Evolutionary conservation across 169 alveolate species (phyloP).

Genomic region (Plasmodium gonderi): DNA sequence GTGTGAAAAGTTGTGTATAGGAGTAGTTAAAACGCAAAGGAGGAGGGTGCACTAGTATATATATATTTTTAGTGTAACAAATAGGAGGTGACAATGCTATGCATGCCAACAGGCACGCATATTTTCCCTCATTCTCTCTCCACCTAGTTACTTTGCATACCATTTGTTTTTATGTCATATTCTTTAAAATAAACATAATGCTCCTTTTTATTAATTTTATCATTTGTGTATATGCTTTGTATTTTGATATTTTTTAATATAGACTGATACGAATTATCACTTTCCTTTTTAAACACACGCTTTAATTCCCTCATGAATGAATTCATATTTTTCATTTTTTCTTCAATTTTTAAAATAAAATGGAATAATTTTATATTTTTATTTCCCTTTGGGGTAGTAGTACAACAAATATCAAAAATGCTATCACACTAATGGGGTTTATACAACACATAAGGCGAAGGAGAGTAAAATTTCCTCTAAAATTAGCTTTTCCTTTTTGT

Average conservation of each 20-base stretch:
- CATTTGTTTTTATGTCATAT: slow-evolving; percentile 55
- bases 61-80: neutral
- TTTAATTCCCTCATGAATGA: slow-evolving; percentile 27
- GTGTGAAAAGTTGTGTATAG: neutral
- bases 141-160: slow-evolving; percentile 1
- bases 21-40: neutral
- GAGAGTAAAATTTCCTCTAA: no score
- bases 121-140: neutral
- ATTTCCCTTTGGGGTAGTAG: neutral
- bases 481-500: no score
- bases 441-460: no score
- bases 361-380: neutral
- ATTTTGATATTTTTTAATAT: slow-evolving; percentile 62
- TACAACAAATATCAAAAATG: no score
- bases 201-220: slow-evolving; percentile 62
- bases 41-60: neutral
- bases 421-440: no score
- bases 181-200: slow-evolving; percentile 73
- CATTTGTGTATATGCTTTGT: slow-evolving; percentile 57
- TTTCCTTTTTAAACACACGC: slow-evolving; percentile 9
- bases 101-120: neutral
- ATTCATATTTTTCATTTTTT: slow-evolving; percentile 24
- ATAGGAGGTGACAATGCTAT: neutral
- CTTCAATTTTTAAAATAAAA: slow-evolving; percentile 8
- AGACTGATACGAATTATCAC: slow-evolving; percentile 2